Evolutionary conservation across 257 asterid species (phyloP).

Genomic region (Solanum pinnatisectum): DNA sequence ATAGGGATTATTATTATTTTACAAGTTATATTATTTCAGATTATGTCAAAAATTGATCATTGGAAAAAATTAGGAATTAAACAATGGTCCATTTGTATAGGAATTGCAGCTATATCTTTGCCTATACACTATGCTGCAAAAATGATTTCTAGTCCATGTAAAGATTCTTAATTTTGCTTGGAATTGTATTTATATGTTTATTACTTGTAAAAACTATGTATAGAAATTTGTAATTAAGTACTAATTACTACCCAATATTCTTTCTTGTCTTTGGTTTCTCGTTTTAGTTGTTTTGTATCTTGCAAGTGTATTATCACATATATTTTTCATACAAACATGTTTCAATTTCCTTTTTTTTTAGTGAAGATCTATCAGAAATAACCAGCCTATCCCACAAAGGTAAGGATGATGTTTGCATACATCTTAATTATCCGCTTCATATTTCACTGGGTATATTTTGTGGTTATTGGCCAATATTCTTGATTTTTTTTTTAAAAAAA

Average conservation of each 20-base stretch:
- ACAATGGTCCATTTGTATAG: conserved; percentile 23
- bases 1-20: neutral
- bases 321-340: neutral
- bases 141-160: neutral
- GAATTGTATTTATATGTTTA: neutral
- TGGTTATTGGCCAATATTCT: neutral
- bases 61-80: conserved; percentile 11
- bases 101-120: conserved; percentile 20
- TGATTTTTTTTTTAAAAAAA: neutral
- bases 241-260: neutral
- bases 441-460: neutral
- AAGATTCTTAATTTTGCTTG: neutral
- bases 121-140: conserved; percentile 18
- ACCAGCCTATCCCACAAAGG: fast-evolving
- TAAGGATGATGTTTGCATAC: fast-evolving
- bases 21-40: conserved; percentile 11
- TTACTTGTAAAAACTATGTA: neutral
- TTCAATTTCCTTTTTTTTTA: neutral
- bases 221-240: neutral
- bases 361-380: neutral
- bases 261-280: neutral
- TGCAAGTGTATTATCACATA: neutral
- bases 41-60: conserved; percentile 10
- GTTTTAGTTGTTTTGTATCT: neutral
- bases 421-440: neutral